Evolutionary conservation across 2,329 filamentous ascomycete species (phyloP), one percentile per base, ranked within the genome.

Genomic region (Alternaria sp.): DNA sequence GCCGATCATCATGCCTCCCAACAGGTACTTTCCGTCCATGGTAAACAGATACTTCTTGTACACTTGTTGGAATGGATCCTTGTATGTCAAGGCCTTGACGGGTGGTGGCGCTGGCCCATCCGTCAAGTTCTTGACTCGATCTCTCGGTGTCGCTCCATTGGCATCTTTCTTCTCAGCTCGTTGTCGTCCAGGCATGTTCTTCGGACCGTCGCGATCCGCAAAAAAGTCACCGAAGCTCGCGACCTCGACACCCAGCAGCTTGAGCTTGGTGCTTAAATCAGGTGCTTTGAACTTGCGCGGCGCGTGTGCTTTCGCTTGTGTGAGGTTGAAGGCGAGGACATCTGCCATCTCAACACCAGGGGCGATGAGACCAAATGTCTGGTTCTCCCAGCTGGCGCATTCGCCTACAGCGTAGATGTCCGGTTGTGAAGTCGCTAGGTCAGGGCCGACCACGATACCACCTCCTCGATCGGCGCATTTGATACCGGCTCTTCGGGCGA

Each of bases 1-100:
- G 43, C 94, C 94, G 65, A 97, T 96, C 93, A 97, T 97, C 93
- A 97, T 97, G 5, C 94, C 94, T n/a, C 94, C 94, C 0, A 97
- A 87, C 1, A 97, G 84, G 73, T 95, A 95, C 78, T 96, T 96
- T 25, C 94, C 94, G 75, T 97, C 94, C 75, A 90, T 84, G 0
- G 94, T 96, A 75, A 97, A 97, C 11, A 97, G 83, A 78, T 96
- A 97, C 76, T 97, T 97, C 80, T 97, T 97, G 83, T 97, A 97
- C 1, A 97, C 88, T 51, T 93, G 90, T 60, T 89, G 87, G 76
- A 97, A 97, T 0, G 94, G 94, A 74, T 97, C 94, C 66, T 91
- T 93, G 82, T 97, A 97, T 0, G 91, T 95, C 45, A 97, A 82
- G 0, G 93, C 90, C 80, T 96, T 96, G 71, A 96, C 93, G 0